Base-by-base conservation (phyloP, 208 protist genomes). In the Zelonia costaricensis region DNA sequence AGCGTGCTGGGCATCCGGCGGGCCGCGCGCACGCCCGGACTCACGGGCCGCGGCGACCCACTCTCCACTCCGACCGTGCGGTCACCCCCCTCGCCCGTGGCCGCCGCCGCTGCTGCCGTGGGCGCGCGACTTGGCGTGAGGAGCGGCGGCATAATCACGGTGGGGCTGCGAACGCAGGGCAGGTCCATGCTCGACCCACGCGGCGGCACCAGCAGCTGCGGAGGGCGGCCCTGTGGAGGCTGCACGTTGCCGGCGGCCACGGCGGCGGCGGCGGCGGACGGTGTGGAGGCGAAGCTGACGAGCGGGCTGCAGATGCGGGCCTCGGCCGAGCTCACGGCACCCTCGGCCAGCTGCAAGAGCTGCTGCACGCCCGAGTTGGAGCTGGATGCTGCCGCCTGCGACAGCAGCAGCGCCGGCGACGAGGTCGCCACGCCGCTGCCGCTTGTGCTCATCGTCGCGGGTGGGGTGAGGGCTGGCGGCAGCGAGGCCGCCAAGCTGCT, bases 381-480 rank as follows among this genome's bases (percentile, higher is more conserved):
- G 46, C 53, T 70, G 7, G 54, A 44, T 15, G 43, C 40, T n/a
- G 55, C 45, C 27, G 38, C 53, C 35, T 51, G 35, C 39, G 55
- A 43, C 12, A 68, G 28, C 42, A 43, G 28, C 7, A 42, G 18
- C n/a, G 25, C 28, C 6, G 49, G 5, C 15, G 49, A 40, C 23
- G 15, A n/a, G n/a, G n/a, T n/a, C n/a, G n/a, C n/a, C n/a, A n/a
- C n/a, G n/a, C n/a, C n/a, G n/a, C n/a, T n/a, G n/a, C n/a, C n/a
- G 47, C 28, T 27, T 20, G 28, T 53, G 47, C 28, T 15, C 5
- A 20, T 12, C 28, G 47, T 23, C 30, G 36, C 12, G 3, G 23
- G 8, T 16, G 52, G 28, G 3, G 36, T 27, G 36, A 30, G 33
- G 20, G 52, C 28, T 30, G 35, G 27, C 25, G 36, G 23, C 52